A percentile compares a stretch with the other conserved stretches of the same genome.
phyloP scores from a whole-genome alignment of 352 stramenopile species.

The Phytophthora pinifolia region DNA sequence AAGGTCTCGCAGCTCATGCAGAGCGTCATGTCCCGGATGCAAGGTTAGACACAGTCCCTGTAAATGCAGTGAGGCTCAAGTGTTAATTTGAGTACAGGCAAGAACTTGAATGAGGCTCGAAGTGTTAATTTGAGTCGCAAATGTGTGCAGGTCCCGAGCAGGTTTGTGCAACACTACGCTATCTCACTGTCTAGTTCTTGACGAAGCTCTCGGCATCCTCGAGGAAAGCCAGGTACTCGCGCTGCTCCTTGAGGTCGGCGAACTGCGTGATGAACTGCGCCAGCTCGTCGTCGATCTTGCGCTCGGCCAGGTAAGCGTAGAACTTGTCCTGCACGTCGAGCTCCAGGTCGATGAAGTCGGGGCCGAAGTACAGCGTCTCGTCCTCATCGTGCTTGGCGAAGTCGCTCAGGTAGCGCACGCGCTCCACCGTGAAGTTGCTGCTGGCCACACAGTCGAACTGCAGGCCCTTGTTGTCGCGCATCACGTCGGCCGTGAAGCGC shows the following conservation, averaged over 20 bases:
- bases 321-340: conserved; percentile 84
- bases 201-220: conserved; percentile 67
- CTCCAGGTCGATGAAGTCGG: conserved; percentile 82
- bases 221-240: conserved; percentile 82
- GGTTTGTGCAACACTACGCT: conserved; percentile 11
- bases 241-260: conserved; percentile 84
- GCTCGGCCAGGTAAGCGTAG: conserved; percentile 75
- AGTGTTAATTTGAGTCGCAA: conserved; percentile 13
- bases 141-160: conserved; percentile 3
- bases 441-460: conserved; percentile 84
- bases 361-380: conserved; percentile 74
- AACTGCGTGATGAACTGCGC: conserved; percentile 87
- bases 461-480: conserved; percentile 68
- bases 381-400: conserved; percentile 54
- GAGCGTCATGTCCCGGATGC: conserved; percentile 68
- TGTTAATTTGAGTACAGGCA: conserved; percentile 9
- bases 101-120: conserved; percentile 17
- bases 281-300: conserved; percentile 81
- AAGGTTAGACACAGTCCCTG: conserved; percentile 28
- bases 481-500: conserved; percentile 75
- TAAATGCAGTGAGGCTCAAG: conserved; percentile 20
- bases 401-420: conserved; percentile 67
- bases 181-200: conserved; percentile 50
- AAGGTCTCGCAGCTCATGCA: conserved; percentile 84
- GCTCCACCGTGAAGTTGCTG: conserved; percentile 80